Evolutionary conservation across 768 basidiomycete genomes (phyloP), one percentile per base, ranked within the genome.

Genomic region (Leccinum subgranulosum): DNA sequence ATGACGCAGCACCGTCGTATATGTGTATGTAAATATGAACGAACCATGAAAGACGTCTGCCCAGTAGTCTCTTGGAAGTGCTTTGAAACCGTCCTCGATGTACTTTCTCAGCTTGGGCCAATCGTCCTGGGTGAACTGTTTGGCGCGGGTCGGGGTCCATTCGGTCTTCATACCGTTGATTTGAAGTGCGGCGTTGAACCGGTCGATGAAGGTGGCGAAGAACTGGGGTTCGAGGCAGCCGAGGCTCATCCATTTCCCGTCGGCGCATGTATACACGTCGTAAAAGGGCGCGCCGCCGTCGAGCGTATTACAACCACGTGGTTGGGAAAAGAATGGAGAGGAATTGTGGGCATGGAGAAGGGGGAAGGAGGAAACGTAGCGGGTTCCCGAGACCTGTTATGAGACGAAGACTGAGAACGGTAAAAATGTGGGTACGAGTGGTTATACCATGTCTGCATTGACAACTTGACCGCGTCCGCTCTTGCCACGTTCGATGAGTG

Each of bases 221-320:
- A 91, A 91, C 41, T 81, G 80, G 6, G 87, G 85, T 66, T 92
- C 90, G 12, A 90, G 68, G 64, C 88, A 90, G 28, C 83, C 90
- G 27, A 93, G 81, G 3, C 86, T 83, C 80, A 94, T 88, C 80
- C 83, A 90, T 39, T 79, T 74, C 1, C 85, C 86, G 66, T 88
- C 89, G 55, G 83, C 77, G 67, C 90, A 92, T 1, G 79, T 77
- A 64, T 94, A 92, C 10, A 89, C 73, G 57, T 78, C 79, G 65
- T 94, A 94, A 74, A 85, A 92, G 0, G 91, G 91, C 6, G 88
- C 81, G 4, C 88, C 90, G 0, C 89, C 88, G 61, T 91, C 91
- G 21, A 93, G 80, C 1, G 79, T 45, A 62, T 88, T 87, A 5
- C 72, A 70, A 21, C 87, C 87, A 54, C 86, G 77, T 23, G 72